A percentile compares a stretch with the other conserved stretches of the same genome.
phyloP scores from a whole-genome alignment of 179 eudicot species.

The Monotropa hypopitys region DNA sequence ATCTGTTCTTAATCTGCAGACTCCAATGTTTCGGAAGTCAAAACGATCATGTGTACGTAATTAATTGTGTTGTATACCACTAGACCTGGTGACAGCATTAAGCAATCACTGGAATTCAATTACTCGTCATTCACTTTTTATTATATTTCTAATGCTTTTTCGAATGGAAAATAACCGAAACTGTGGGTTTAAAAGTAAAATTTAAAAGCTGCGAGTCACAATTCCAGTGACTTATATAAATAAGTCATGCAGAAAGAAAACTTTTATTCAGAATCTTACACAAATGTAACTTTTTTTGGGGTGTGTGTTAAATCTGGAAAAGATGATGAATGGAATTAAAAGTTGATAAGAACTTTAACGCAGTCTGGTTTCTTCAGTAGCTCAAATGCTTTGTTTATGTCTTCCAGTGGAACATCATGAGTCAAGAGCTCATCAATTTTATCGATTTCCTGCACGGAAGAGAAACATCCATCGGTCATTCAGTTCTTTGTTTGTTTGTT shows the following conservation, averaged over 20 bases:
- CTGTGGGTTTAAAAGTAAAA: not conserved
- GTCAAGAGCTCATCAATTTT: conserved; percentile 24
- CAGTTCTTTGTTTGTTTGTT: too few species aligned
- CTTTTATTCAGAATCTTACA: not conserved
- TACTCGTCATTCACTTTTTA: not conserved
- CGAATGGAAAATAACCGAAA: not conserved
- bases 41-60: not conserved
- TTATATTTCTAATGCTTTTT: not conserved
- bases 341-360: conserved; percentile 25
- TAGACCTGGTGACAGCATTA: not conserved
- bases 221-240: not conserved
- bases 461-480: not conserved
- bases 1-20: too few species aligned
- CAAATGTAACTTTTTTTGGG: not conserved
- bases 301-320: not conserved
- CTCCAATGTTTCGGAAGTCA: too few species aligned
- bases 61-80: not conserved
- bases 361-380: conserved; percentile 24
- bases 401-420: conserved; percentile 22
- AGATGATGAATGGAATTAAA: conserved; percentile 6
- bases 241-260: not conserved
- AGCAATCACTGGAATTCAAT: not conserved
- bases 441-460: conserved; percentile 21
- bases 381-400: conserved; percentile 23
- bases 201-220: not conserved